These are phyloP conservation scores for Helotiales sp. DNA, from an alignment of 2,329 filamentous ascomycete species.

Conservation along the genomic window DNA sequence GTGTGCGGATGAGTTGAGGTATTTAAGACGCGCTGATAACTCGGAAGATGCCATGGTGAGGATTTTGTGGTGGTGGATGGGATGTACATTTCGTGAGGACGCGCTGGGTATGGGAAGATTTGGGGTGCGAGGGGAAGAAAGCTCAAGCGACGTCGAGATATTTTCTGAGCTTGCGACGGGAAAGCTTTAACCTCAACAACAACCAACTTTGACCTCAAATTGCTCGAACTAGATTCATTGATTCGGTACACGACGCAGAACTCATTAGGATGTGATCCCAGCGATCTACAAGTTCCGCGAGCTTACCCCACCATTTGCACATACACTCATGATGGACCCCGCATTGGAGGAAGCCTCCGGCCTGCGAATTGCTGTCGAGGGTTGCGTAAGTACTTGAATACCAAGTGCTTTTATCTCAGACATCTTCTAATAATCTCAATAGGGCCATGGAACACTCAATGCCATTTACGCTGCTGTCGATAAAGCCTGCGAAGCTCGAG, in stretches of 20 bases:
- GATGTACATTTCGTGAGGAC: background rate
- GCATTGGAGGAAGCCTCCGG: constrained; percentile 38
- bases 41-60: constrained; percentile 27
- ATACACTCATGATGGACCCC: constrained; percentile 23
- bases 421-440: background rate
- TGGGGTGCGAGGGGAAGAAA: background rate
- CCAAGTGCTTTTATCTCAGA: background rate
- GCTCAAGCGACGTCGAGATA: constrained; percentile 8
- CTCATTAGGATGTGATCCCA: background rate
- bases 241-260: background rate
- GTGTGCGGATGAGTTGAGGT: constrained; percentile 59
- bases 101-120: constrained; percentile 5
- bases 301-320: background rate
- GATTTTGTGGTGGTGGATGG: background rate
- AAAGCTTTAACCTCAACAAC: background rate
- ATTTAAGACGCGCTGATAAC: constrained; percentile 34
- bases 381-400: constrained; percentile 63
- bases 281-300: background rate
- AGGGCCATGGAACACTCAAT: constrained; percentile 91
- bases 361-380: constrained; percentile 80
- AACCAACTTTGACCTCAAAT: background rate
- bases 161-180: background rate
- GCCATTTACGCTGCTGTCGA: constrained; percentile 84
- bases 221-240: background rate
- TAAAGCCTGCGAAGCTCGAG: constrained; percentile 65